Evolutionary conservation across 345 rosid species (phyloP).

Genomic region (Arabidopsis suecica): DNA sequence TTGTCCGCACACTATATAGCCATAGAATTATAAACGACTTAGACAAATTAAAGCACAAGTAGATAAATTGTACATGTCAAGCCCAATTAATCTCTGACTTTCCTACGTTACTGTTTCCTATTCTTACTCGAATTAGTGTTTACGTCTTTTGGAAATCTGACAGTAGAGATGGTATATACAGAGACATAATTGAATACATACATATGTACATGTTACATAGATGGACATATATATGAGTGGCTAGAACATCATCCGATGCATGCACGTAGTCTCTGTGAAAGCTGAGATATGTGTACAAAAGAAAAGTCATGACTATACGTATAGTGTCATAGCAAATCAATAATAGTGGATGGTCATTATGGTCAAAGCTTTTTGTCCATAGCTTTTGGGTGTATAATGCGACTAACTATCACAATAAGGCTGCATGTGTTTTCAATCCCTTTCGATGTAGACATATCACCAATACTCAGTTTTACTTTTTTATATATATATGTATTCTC

Average conservation of each 20-base stretch:
- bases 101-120: conserved; percentile 26
- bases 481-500: not conserved
- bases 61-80: conserved; percentile 29
- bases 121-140: conserved; percentile 34
- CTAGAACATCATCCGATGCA: conserved; percentile 30
- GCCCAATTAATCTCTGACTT: conserved; percentile 19
- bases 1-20: conserved; percentile 8
- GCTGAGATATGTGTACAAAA: conserved; percentile 18
- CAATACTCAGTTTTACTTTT: conserved; percentile 11
- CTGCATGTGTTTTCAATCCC: conserved; percentile 44
- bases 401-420: conserved; percentile 44
- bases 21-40: not conserved
- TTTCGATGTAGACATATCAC: conserved; percentile 42
- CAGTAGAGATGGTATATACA: conserved; percentile 24
- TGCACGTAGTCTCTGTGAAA: conserved; percentile 27
- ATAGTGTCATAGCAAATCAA: conserved; percentile 47
- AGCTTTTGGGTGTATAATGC: conserved; percentile 42
- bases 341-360: conserved; percentile 39
- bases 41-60: conserved; percentile 8
- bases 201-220: not conserved
- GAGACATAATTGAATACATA: conserved; percentile 20
- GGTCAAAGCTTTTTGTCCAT: conserved; percentile 46
- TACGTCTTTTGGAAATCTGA: conserved; percentile 36
- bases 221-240: conserved; percentile 1
- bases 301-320: conserved; percentile 35